Conservation (phyloP, 1,284 basidiomycete genomes). For the Ceraceosorus bombacis region DNA sequence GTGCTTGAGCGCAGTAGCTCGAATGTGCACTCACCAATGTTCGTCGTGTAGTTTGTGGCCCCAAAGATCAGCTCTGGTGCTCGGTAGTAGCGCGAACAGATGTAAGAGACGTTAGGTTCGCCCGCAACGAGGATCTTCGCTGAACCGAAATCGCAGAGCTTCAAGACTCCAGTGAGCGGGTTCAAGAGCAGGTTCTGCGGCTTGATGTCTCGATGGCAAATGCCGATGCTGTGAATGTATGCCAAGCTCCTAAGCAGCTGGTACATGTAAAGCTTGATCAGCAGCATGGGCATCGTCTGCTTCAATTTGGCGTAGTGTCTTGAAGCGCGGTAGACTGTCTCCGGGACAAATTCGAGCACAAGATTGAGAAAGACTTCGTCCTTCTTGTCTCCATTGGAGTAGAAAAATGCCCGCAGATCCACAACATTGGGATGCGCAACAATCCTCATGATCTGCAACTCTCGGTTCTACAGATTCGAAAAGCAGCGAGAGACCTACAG, state of each 20-base stretch:
- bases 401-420: conserved; percentile 96
- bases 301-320: conserved; percentile 99
- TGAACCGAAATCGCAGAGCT: conserved; percentile 97
- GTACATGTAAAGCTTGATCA: conserved; percentile 98
- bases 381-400: conserved; percentile 99
- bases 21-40: conserved; percentile 67
- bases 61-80: conserved; percentile 99
- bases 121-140: conserved; percentile 97
- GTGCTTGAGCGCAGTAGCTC: conserved; percentile 4
- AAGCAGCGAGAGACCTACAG: no score
- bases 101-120: conserved; percentile 98
- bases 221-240: conserved; percentile 93
- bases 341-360: conserved; percentile 96
- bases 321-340: conserved; percentile 97
- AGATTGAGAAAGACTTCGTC: conserved; percentile 99
- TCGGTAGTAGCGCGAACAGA: conserved; percentile 98
- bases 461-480: conserved; percentile 69
- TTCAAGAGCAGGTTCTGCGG: conserved; percentile 97
- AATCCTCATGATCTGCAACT: conserved; percentile 98
- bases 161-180: conserved; percentile 88
- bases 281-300: conserved; percentile 98
- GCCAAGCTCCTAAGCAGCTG: conserved; percentile 93
- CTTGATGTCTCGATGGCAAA: conserved; percentile 91
- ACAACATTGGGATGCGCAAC: conserved; percentile 97
- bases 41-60: conserved; percentile 99